Evolutionary conservation across 345 rosid genomes (phyloP).

Genomic region (Eucalyptus dawsonii): DNA sequence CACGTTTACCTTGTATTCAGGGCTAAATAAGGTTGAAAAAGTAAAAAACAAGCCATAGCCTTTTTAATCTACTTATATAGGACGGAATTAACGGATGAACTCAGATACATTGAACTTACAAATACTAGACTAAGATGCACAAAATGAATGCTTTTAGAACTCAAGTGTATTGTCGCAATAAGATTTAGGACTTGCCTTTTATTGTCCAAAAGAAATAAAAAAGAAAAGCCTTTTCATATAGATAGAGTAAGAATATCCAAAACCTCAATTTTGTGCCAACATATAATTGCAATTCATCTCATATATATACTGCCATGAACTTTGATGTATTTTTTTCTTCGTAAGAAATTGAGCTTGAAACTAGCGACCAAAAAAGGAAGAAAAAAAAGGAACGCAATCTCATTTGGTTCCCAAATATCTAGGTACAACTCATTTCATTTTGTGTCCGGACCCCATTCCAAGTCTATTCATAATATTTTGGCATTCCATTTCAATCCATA

Average conservation of each 20-base stretch:
- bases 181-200: neutral
- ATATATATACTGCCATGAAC: neutral
- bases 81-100: neutral
- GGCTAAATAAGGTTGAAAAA: neutral
- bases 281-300: neutral
- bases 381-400: neutral
- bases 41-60: neutral
- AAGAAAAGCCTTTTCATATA: neutral
- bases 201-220: neutral
- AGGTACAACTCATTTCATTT: neutral
- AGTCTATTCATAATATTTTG: neutral
- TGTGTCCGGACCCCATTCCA: neutral
- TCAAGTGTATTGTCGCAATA: neutral
- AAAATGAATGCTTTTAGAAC: neutral
- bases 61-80: neutral
- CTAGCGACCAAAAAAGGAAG: neutral
- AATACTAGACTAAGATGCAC: neutral
- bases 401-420: neutral
- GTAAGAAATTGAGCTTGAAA: neutral
- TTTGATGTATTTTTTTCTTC: neutral
- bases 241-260: neutral
- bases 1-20: neutral
- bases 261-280: neutral
- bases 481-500: neutral
- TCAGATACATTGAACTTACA: neutral